Conservation (phyloP, 345 rosid species). For the Citrus maxima region DNA sequence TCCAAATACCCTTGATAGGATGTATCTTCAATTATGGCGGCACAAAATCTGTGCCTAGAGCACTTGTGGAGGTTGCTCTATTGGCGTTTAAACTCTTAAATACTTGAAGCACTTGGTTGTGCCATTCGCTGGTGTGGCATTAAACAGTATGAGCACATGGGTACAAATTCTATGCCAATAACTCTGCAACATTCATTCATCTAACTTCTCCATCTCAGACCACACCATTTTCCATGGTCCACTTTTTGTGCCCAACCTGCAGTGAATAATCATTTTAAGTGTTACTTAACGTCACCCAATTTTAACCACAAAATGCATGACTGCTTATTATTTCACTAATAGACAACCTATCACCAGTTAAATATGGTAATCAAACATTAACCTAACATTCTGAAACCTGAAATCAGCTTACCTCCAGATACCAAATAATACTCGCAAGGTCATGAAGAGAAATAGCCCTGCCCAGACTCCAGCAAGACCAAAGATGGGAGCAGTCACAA, state of each 20-base stretch:
- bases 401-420: conserved; percentile 68
- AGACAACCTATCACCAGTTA: not conserved
- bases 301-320: not conserved
- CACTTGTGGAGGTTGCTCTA: not conserved
- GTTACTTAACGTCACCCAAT: not conserved
- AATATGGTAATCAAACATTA: not conserved
- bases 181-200: conserved; percentile 17
- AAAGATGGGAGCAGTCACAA: conserved; percentile 60
- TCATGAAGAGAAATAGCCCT: conserved; percentile 90
- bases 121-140: not conserved
- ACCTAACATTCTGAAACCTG: not conserved
- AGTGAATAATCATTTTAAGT: not conserved
- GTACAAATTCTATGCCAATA: not conserved
- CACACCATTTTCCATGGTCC: conserved; percentile 69
- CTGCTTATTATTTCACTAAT: not conserved
- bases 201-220: conserved; percentile 37
- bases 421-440: conserved; percentile 79
- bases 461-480: conserved; percentile 88
- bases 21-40: not conserved
- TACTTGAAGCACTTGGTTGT: not conserved
- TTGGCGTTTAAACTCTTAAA: not conserved
- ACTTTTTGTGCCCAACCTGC: conserved; percentile 54
- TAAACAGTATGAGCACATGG: not conserved
- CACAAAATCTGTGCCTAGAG: not conserved
- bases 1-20: not conserved